Percentiles rank a stretch among this genome's conserved stretches.
These are phyloP conservation scores for Stereocaulon alpinum DNA, from an alignment of 495 filamentous ascomycete genomes.

Conservation along the genomic window DNA sequence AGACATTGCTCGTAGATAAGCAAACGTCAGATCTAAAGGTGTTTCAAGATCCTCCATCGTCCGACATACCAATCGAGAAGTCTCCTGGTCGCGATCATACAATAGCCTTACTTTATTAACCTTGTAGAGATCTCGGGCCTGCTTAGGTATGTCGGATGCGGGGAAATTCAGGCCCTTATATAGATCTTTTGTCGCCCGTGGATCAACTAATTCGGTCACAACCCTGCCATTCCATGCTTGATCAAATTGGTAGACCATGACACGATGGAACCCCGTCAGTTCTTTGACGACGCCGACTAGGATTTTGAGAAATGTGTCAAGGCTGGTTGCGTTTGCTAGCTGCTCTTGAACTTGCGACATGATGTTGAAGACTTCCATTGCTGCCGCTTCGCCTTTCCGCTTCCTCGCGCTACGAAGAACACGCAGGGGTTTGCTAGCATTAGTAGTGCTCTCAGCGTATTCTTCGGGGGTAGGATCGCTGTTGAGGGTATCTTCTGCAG, in stretches of 20 bases:
- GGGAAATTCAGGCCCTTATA: constrained; percentile 90
- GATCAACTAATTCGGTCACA: constrained; percentile 80
- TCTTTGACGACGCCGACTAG: constrained; percentile 74
- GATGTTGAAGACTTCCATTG: constrained; percentile 91
- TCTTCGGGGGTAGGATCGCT: constrained; percentile 62
- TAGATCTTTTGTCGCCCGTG: constrained; percentile 66
- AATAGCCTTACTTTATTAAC: constrained; percentile 69
- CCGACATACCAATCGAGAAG: constrained; percentile 71
- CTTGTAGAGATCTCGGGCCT: constrained; percentile 73
- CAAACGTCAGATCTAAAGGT: constrained; percentile 76
- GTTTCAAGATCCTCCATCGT: constrained; percentile 62
- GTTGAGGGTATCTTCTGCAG: constrained; percentile 64
- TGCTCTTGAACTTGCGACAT: constrained; percentile 80
- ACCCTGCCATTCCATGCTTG: constrained; percentile 71
- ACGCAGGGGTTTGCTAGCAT: constrained; percentile 64
- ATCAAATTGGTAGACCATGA: constrained; percentile 94
- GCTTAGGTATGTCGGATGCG: constrained; percentile 81
- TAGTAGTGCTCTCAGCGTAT: constrained; percentile 60
- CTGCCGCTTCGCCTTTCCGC: constrained; percentile 69
- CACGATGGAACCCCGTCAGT: constrained; percentile 82
- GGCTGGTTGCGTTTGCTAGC: constrained; percentile 54
- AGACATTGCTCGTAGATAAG: constrained; percentile 82
- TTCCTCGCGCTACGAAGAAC: constrained; percentile 70
- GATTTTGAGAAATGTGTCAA: constrained; percentile 61
- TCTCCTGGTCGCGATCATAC: constrained; percentile 64